Conservation (phyloP, 306 rosid species). For the Medicago lupulina region DNA sequence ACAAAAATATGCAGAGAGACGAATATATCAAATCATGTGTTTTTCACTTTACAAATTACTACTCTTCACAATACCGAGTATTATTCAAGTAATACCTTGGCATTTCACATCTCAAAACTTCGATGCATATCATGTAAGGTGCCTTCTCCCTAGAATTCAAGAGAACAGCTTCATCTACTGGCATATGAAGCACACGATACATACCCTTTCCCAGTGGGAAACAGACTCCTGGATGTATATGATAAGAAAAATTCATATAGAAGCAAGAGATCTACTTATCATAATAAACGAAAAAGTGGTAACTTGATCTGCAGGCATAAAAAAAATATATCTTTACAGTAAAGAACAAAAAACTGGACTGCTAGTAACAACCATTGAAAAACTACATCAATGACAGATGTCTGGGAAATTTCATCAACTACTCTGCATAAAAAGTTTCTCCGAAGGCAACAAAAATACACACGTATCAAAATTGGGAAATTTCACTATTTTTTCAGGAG, state of each 20-base stretch:
- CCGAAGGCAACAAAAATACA: background rate
- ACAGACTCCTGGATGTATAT: constrained; percentile 70
- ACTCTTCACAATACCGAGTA: constrained; percentile 29
- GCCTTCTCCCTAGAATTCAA: constrained; percentile 99
- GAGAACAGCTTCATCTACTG: constrained; percentile 98
- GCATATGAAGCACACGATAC: constrained; percentile 91
- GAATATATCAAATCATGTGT: constrained; percentile 36
- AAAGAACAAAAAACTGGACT: constrained; percentile 17
- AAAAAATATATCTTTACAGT: constrained; percentile 23
- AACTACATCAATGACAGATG: constrained; percentile 15
- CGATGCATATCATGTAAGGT: constrained; percentile 88
- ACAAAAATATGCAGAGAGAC: constrained; percentile 39
- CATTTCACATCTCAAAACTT: constrained; percentile 88
- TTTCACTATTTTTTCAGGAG: background rate
- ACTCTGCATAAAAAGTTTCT: constrained; percentile 20
- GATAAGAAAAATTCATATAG: constrained; percentile 44
- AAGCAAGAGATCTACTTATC: constrained; percentile 21
- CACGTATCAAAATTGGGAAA: background rate
- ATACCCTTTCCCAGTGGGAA: constrained; percentile 98
- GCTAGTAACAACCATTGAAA: constrained; percentile 10
- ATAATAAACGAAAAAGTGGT: constrained; percentile 29
- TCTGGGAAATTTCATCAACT: background rate
- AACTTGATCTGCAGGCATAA: constrained; percentile 27
- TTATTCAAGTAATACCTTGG: constrained; percentile 67
- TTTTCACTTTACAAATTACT: constrained; percentile 35